Conservation (phyloP, 108 stramenopile genomes). For the Skeletonema marinoi region DNA sequence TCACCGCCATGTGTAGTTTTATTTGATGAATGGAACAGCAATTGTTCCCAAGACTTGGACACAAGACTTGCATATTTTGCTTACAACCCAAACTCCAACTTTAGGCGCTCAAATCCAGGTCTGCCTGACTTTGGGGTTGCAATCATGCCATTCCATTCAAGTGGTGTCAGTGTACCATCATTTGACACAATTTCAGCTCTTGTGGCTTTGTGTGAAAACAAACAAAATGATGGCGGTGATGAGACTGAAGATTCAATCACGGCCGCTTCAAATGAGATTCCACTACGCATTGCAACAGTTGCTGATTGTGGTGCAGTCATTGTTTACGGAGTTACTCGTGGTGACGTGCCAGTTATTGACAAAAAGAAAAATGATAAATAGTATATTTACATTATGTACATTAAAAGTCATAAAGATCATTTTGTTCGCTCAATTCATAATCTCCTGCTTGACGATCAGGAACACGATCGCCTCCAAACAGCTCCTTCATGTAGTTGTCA, state of each 20-base stretch:
- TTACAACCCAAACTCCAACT: slow-evolving; percentile 75
- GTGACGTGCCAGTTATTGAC: slow-evolving; percentile 52
- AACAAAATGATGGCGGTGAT: slow-evolving; percentile 10
- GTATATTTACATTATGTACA: background rate
- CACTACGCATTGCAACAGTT: slow-evolving; percentile 70
- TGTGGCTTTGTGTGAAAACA: slow-evolving; percentile 44
- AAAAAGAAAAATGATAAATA: background rate
- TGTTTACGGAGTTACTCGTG: slow-evolving; percentile 74
- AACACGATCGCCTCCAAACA: slow-evolving; percentile 62
- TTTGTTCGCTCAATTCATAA: slow-evolving; percentile 40
- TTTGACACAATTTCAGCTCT: slow-evolving; percentile 23
- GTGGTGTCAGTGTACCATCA: slow-evolving; percentile 22
- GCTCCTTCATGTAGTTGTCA: slow-evolving; percentile 59
- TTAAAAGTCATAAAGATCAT: slow-evolving; percentile 19
- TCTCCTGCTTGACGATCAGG: slow-evolving; percentile 21
- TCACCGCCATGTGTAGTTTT: slow-evolving; percentile 51
- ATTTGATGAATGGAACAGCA: background rate
- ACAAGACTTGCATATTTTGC: slow-evolving; percentile 62
- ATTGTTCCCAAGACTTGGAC: background rate
- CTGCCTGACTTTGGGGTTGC: slow-evolving; percentile 75
- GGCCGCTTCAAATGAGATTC: slow-evolving; percentile 42
- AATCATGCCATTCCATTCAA: slow-evolving; percentile 51
- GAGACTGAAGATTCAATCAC: background rate
- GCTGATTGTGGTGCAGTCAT: slow-evolving; percentile 80
- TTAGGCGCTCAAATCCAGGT: slow-evolving; percentile 72